A percentile compares a stretch with the other conserved stretches of the same genome.
phyloP scores from a whole-genome alignment of 371 early-diverging fungal species.

The Haplosporangium sp. region DNA sequence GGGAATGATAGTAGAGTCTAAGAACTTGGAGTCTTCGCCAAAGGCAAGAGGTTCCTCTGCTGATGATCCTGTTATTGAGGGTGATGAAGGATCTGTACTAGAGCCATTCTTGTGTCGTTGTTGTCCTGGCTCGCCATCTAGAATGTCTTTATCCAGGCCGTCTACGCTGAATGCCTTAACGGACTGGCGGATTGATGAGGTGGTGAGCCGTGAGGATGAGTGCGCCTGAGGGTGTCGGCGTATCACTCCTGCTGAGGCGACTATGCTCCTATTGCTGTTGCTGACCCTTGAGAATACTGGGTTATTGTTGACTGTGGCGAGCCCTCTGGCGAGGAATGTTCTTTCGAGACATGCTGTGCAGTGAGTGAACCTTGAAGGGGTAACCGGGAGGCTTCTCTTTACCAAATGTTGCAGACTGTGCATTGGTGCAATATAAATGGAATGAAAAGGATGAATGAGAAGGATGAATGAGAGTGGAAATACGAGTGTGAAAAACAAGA shows the following conservation, averaged over 20 bases:
- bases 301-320: too few relatives aligned
- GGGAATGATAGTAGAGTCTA: conserved; percentile 20
- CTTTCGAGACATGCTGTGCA: background rate
- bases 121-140: background rate
- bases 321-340: too few relatives aligned
- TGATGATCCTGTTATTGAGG: background rate
- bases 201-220: conserved; percentile 22
- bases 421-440: background rate
- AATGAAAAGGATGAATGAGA: too few relatives aligned
- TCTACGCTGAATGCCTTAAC: conserved; percentile 11
- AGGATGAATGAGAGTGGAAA: too few relatives aligned
- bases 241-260: too few relatives aligned
- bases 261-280: too few relatives aligned
- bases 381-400: background rate
- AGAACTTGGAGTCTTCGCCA: conserved; percentile 5
- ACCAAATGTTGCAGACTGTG: background rate
- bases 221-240: too few relatives aligned
- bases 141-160: conserved; percentile 8
- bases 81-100: background rate
- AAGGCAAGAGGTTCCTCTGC: background rate
- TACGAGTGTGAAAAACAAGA: too few relatives aligned
- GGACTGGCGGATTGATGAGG: conserved; percentile 13
- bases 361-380: too few relatives aligned
- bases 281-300: too few relatives aligned
- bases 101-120: background rate